Evolutionary conservation across 2,329 filamentous ascomycete genomes (phyloP), one percentile per base, ranked within the genome.

Genomic region (Penicillium glabrum): DNA sequence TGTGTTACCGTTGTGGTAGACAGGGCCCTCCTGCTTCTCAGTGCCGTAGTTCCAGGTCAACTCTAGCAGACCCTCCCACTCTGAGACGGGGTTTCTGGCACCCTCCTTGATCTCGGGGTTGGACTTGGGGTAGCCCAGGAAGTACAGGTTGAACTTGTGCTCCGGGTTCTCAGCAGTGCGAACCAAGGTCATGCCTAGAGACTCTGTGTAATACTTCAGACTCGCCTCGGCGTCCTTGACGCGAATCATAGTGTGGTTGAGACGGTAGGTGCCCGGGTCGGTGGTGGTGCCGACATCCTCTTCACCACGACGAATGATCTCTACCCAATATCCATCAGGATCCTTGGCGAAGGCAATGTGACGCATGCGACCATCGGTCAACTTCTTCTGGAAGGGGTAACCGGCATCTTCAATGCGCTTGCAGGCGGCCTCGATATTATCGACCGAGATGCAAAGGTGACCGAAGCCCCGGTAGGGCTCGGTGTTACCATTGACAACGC

Each of bases 371-470:
- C 95, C 95, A 64, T 98, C 93, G 0, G 86, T 86, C 56, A 98
- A 80, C 78, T 91, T 96, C 86, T 98, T 98, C 82, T 98, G 91
- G 78, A 98, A 99, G 61, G 84, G 84, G 78, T 96, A 96, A 0
- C 93, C 93, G 7, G 89, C 92, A 71, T 93, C 89, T 74, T 96
- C 91, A 59, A 99, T 83, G 56, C 93, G 85, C 79, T 92, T 81
- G 80, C 95, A 98, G 2, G 93, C 93, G 3, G 89, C 91, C 78
- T 96, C 90, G 61, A 97, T 88, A 73, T 91, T 87, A 77, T 92
- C 89, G 49, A 92, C 89, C 50, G 84, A 86, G 72, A 98, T 87
- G 69, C 90, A 93, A 23, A 92, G 86, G 74, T 98, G 93, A 3
- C 92, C 92, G 70, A 95, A 93, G 1, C 89, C 89, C 52, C 87